Base-by-base conservation (phyloP, 805 yeast genomes). In the Candida chauliodis region DNA sequence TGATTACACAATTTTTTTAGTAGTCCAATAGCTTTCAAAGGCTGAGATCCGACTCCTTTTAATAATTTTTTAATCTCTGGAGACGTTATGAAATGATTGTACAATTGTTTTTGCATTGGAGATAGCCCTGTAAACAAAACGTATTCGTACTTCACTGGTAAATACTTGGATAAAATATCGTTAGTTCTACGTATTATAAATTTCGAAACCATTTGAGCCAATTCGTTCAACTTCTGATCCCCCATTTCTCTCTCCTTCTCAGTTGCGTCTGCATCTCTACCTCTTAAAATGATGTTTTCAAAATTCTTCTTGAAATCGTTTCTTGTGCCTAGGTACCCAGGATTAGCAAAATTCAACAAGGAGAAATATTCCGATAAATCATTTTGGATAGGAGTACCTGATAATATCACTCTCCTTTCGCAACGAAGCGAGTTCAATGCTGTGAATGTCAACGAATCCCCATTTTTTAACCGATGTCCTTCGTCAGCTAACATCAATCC, bases 291-390 rank as follows among this genome's bases (percentile, higher is more conserved):
- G 18, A 79, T 80, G 30, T 76, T 64, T 54, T 93, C 99, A 59
- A 75, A 93, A 53, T 85, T 85, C 55, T 81, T 86, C 42, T 95
- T 71, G 58, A 93, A 93, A 42, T 91, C 95, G 18, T 59, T 62
- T 48, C 95, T 75, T 1, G 95, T 71, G 0, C 99, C 99, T 31
- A 93, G 64, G 26, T 87, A 73, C 0, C 96, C 96, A 0, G 99
- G 99, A 55, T 91, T 93, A 7, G 98, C 95, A 61, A 90, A 91
- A 58, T 91, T 91, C 41, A 91, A 67, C 37, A 91, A 69, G 0
- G 98, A 96, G 98, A 98, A 91, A 39, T 93, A 69, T 61, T 93
- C 99, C 60, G 93, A 98, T 39, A 91, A 66, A 48, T 93, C 93
- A 58, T 91, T 91, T 53, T 91, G 99, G 36, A 91, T 65, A 0